Evolutionary conservation across 2,329 filamentous ascomycete species (phyloP).

Genomic region (Colletotrichum tropicicola): DNA sequence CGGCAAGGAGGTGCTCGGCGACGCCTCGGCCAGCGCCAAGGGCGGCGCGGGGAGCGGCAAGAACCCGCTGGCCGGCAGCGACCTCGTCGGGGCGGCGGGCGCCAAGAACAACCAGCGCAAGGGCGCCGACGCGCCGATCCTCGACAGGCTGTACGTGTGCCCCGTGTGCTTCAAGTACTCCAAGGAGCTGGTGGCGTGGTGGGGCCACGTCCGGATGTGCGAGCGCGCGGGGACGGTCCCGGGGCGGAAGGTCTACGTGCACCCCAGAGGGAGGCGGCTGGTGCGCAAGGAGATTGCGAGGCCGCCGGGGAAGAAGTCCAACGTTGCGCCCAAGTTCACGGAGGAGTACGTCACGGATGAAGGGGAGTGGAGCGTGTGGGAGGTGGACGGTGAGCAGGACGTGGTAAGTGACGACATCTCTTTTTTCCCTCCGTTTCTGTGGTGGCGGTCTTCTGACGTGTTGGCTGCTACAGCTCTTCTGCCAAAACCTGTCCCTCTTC

Average conservation of each 20-base stretch:
- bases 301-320: conserved; percentile 45
- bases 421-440: neutral
- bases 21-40: conserved; percentile 41
- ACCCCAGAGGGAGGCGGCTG: conserved; percentile 57
- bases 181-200: conserved; percentile 67
- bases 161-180: conserved; percentile 95
- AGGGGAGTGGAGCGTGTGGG: conserved; percentile 86
- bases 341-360: conserved; percentile 63
- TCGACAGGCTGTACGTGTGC: conserved; percentile 84
- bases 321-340: conserved; percentile 44
- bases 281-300: conserved; percentile 45
- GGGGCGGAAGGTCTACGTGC: conserved; percentile 78
- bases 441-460: neutral
- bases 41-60: conserved; percentile 28
- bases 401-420: too few species aligned
- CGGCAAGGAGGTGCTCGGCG: conserved; percentile 73
- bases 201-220: conserved; percentile 67
- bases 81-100: conserved; percentile 27
- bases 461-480: conserved; percentile 72
- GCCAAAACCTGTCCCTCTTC: conserved; percentile 94
- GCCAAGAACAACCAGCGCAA: conserved; percentile 46
- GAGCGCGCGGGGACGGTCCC: conserved; percentile 61
- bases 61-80: neutral
- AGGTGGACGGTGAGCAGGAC: conserved; percentile 89
- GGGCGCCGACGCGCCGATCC: conserved; percentile 48